Percentiles rank a stretch among this genome's conserved stretches.
phyloP scores from a whole-genome alignment of 305 asterid species.

The Plantago lanceolata region DNA sequence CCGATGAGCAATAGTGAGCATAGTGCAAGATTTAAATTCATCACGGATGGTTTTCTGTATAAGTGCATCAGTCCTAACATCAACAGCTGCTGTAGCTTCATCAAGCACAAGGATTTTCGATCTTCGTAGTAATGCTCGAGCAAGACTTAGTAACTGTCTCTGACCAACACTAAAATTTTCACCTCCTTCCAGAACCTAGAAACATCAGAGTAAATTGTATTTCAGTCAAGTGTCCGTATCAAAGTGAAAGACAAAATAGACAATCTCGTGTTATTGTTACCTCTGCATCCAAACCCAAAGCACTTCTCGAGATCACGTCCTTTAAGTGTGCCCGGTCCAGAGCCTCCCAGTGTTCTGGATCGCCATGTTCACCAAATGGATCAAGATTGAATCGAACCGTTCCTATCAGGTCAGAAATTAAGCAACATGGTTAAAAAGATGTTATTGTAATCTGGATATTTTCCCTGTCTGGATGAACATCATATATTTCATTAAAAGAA shows the following conservation, averaged over 20 bases:
- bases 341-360: slow-evolving; percentile 82
- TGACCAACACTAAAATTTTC: slow-evolving; percentile 97
- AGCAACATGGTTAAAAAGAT: slow-evolving; percentile 16
- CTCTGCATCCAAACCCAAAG: slow-evolving; percentile 76
- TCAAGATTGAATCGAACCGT: slow-evolving; percentile 77
- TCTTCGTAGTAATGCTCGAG: slow-evolving; percentile 89
- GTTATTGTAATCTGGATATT: too few relatives aligned
- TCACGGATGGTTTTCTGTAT: slow-evolving; percentile 84
- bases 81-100: slow-evolving; percentile 98
- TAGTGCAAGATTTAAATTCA: slow-evolving; percentile 85
- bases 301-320: slow-evolving; percentile 57
- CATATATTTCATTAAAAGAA: too few relatives aligned
- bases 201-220: not conserved
- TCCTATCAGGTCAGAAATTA: slow-evolving; percentile 34
- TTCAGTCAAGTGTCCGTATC: not conserved
- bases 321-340: slow-evolving; percentile 75
- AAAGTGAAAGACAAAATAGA: not conserved
- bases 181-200: slow-evolving; percentile 84
- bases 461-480: too few relatives aligned
- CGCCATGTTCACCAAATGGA: slow-evolving; percentile 76
- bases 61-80: slow-evolving; percentile 89
- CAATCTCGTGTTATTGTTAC: slow-evolving; percentile 26
- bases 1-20: slow-evolving; percentile 93
- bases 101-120: slow-evolving; percentile 93
- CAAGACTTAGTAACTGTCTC: slow-evolving; percentile 85